phyloP scores from a whole-genome alignment of 2,329 filamentous ascomycete genomes.

The Alternaria sp. region DNA sequence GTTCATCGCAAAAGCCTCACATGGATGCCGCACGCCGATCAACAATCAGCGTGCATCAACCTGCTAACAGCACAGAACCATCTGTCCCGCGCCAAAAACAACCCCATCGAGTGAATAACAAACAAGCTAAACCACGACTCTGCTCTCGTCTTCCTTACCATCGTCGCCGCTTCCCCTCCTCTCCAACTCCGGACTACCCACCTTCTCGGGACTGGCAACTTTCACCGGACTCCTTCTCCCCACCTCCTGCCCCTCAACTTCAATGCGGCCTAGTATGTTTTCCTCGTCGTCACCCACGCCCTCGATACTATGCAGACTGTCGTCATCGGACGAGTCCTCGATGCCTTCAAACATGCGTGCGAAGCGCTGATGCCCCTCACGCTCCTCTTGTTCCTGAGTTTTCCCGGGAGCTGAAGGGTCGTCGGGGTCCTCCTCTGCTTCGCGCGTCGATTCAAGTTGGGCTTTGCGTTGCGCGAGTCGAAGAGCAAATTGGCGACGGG shows the following conservation, averaged over 20 bases:
- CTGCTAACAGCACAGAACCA: neutral
- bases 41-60: neutral
- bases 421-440: conserved; percentile 29
- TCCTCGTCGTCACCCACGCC: conserved; percentile 24
- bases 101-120: neutral
- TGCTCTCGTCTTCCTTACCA: neutral
- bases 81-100: neutral
- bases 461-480: conserved; percentile 69
- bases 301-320: conserved; percentile 24
- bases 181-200: conserved; percentile 11
- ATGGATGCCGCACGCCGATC: neutral
- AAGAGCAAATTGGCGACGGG: conserved; percentile 88
- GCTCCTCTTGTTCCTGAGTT: conserved; percentile 39
- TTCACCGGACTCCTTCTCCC: conserved; percentile 8
- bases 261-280: conserved; percentile 9
- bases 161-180: neutral
- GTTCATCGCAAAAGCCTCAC: conserved; percentile 7
- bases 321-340: conserved; percentile 42
- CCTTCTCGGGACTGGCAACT: conserved; percentile 12
- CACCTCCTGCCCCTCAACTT: conserved; percentile 11
- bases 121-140: conserved; percentile 9
- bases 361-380: conserved; percentile 47
- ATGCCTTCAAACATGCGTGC: conserved; percentile 47
- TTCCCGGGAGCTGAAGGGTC: conserved; percentile 13
- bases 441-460: conserved; percentile 36